Percentiles rank a stretch among this genome's conserved stretches.
Conservation (phyloP, 2,329 filamentous ascomycete species). For the Neonectria neomacrospora region DNA sequence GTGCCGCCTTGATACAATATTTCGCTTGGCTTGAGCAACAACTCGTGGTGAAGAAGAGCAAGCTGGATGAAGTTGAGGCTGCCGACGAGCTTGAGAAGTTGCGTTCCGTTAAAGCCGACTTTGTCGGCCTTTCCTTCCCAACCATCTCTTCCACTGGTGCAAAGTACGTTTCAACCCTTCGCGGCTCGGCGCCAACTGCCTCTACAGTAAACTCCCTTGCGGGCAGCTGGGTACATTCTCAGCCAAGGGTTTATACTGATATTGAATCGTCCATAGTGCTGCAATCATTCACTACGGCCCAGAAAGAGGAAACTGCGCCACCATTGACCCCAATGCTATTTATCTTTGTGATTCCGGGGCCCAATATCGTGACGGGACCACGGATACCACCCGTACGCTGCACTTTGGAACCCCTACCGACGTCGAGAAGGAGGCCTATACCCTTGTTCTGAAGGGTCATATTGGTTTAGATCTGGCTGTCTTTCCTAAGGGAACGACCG, state of each 20-base stretch:
- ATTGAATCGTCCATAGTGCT: conserved; percentile 66
- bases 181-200: neutral
- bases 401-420: conserved; percentile 89
- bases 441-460: conserved; percentile 92
- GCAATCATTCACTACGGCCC: conserved; percentile 97
- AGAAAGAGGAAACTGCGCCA: conserved; percentile 81
- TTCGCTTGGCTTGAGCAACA: conserved; percentile 98
- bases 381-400: conserved; percentile 91
- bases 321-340: conserved; percentile 84
- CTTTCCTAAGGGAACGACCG: conserved; percentile 95
- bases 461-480: conserved; percentile 87
- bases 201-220: neutral
- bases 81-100: conserved; percentile 89
- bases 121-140: conserved; percentile 90
- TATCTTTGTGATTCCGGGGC: conserved; percentile 98
- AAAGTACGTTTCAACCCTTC: conserved; percentile 58
- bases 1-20: conserved; percentile 88
- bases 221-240: neutral
- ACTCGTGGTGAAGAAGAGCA: conserved; percentile 76
- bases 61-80: conserved; percentile 88
- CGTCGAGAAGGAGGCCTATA: conserved; percentile 90
- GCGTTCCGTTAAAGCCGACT: conserved; percentile 75
- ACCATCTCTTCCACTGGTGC: conserved; percentile 96
- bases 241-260: conserved; percentile 14
- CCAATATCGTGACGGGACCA: conserved; percentile 96